Percentiles rank a stretch among this genome's conserved stretches.
Evolutionary conservation across 73 alveolate species (phyloP).

Genomic region (Paramecium bursaria): DNA sequence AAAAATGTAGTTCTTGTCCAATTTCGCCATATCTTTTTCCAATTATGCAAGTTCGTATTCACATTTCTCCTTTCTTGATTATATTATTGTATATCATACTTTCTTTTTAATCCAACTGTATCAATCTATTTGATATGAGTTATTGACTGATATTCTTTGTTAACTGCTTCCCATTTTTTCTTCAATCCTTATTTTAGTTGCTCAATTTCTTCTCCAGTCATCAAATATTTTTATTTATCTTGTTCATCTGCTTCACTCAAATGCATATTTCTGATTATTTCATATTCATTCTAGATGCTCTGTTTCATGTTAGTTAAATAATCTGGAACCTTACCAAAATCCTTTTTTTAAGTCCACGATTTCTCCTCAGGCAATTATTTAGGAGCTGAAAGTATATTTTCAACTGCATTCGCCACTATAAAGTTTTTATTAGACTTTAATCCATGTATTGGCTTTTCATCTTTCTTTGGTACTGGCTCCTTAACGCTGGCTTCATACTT

Average conservation of each 20-base stretch:
- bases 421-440: constrained; percentile 92
- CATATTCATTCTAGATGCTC: constrained; percentile 90
- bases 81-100: constrained; percentile 69
- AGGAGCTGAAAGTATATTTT: constrained; percentile 92
- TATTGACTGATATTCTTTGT: constrained; percentile 87
- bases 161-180: constrained; percentile 97
- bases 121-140: constrained; percentile 94
- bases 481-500: constrained; percentile 56
- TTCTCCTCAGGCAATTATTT: constrained; percentile 78
- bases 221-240: constrained; percentile 88
- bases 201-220: constrained; percentile 88
- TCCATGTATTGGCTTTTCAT: constrained; percentile 96
- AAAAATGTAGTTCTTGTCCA: constrained; percentile 89
- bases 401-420: constrained; percentile 97
- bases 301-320: constrained; percentile 86
- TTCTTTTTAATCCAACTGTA: constrained; percentile 92
- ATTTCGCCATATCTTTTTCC: constrained; percentile 92
- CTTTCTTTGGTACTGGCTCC: constrained; percentile 92
- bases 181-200: constrained; percentile 91
- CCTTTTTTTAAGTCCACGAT: constrained; percentile 85
- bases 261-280: constrained; percentile 86
- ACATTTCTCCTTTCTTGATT: constrained; percentile 86
- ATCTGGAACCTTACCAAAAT: constrained; percentile 92
- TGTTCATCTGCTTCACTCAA: constrained; percentile 89
- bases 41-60: constrained; percentile 91